A percentile compares a stretch with the other conserved stretches of the same genome.
Conservation (phyloP, 208 protist species). For the Endotrypanum monterogeii region DNA sequence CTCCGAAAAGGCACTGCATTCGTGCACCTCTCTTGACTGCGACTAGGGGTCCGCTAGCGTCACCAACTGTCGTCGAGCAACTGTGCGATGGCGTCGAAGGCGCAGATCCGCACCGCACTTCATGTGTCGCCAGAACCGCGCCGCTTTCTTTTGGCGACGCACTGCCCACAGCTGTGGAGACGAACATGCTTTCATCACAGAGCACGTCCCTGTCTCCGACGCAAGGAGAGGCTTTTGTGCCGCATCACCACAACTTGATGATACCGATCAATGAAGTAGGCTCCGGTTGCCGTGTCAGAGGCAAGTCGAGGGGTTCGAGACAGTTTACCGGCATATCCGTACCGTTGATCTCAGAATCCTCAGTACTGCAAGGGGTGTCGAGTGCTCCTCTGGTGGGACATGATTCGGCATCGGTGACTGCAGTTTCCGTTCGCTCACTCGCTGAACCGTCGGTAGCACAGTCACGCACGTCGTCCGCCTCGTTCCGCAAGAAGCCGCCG, state of each 20-base stretch:
- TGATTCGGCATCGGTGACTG: background rate
- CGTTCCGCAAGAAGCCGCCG: conserved; percentile 16
- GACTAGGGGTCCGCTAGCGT: conserved; percentile 3
- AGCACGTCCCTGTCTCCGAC: background rate
- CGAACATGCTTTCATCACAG: background rate
- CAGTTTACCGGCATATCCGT: background rate
- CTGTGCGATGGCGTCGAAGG: background rate
- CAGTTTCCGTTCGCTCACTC: background rate
- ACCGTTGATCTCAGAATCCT: background rate
- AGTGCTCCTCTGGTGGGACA: background rate
- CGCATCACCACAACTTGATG: background rate
- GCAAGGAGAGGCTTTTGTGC: background rate
- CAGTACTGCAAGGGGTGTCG: background rate
- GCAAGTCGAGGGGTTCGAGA: background rate
- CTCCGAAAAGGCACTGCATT: background rate
- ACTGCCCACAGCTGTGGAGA: background rate
- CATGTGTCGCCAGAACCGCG: background rate
- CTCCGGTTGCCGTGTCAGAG: background rate
- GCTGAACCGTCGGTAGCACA: background rate
- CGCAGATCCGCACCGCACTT: background rate
- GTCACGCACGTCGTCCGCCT: conserved; percentile 8
- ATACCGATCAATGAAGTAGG: background rate
- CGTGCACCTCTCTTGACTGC: background rate
- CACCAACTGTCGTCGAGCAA: background rate
- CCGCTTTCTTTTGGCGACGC: conserved; percentile 1